These are phyloP conservation scores for Neurospora crassa DNA, from an alignment of 2,329 filamentous ascomycete genomes.

Conservation along the genomic window DNA sequence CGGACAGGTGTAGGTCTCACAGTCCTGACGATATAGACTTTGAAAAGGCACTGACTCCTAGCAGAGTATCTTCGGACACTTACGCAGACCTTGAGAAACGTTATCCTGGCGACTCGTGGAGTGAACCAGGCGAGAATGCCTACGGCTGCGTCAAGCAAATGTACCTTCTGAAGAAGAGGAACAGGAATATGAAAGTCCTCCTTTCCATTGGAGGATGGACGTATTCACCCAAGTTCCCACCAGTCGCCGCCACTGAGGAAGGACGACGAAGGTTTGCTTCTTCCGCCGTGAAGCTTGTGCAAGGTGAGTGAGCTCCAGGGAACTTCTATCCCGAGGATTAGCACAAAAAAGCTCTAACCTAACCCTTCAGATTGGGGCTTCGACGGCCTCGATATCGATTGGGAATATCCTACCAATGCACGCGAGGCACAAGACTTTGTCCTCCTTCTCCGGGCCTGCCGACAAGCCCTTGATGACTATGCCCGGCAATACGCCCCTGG, in stretches of 20 bases:
- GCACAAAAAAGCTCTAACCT: background rate
- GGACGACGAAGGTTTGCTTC: conserved; percentile 58
- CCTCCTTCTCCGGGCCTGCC: conserved; percentile 31
- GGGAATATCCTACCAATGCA: conserved; percentile 40
- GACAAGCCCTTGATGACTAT: conserved; percentile 26
- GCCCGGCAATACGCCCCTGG: conserved; percentile 19
- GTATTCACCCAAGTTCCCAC: conserved; percentile 60
- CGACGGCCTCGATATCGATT: conserved; percentile 48
- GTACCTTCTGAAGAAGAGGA: conserved; percentile 62
- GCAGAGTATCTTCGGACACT: conserved; percentile 44
- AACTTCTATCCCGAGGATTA: background rate
- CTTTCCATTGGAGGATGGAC: conserved; percentile 77
- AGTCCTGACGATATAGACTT: background rate
- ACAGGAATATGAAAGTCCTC: conserved; percentile 70
- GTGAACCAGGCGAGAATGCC: conserved; percentile 50
- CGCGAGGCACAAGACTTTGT: conserved; percentile 32
- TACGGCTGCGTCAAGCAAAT: conserved; percentile 75
- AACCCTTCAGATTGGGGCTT: conserved; percentile 47
- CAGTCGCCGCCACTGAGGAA: conserved; percentile 48
- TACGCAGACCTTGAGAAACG: conserved; percentile 59
- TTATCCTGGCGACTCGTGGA: conserved; percentile 56
- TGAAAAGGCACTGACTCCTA: conserved; percentile 11
- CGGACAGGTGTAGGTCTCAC: conserved; percentile 34
- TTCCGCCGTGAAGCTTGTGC: conserved; percentile 58
- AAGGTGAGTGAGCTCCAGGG: conserved; percentile 18